Base-by-base conservation (phyloP, 306 rosid species). In the Citrullus mucosospermus region DNA sequence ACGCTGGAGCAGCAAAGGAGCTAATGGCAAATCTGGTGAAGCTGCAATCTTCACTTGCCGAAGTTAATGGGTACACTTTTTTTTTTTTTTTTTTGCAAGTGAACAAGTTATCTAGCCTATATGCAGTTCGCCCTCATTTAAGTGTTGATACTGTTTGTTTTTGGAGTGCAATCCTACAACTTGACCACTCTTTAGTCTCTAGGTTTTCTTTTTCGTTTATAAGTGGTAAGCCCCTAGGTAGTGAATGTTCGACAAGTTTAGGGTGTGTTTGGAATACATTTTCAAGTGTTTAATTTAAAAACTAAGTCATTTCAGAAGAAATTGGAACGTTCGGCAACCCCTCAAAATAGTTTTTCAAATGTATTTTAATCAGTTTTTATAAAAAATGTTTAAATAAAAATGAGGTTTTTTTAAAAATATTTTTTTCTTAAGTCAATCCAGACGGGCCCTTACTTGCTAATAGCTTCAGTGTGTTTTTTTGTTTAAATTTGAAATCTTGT, bases 1-100 rank as follows among this genome's bases (percentile, higher is more conserved):
- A 92, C 73, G 96, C 96, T n/a, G 96, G 91, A 83, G 88, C 90
- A 48, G 99, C 98, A 41, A 96, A 90, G 89, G 93, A 90, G 80
- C 86, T 96, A 74, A 92, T 92, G 99, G 96, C 87, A 43, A 60
- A 90, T 87, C 85, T 96, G 91, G 99, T 91, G 90, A 88, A 96
- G 82, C 80, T 92, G 87, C 97, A 96, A 78, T 96, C 98, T 81
- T 82, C 92, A 39, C 90, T 92, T 78, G 59, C 90, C 76, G 99
- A 91, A 91, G 99, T 88, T 78, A 91, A 92, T 13, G 67, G 81
- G 99, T 95, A 92, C 54, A 93, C 78, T 84, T 76, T 14, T 51
- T 4, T 60, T 48, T 51, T 13, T 50, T 60, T 77, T 44, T 72
- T 16, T 67, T 46, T 77, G 4, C 9, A 25, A 79, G 65, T 56